Conservation (phyloP, 208 protist species). For the Acanthamoeba lenticulata region DNA sequence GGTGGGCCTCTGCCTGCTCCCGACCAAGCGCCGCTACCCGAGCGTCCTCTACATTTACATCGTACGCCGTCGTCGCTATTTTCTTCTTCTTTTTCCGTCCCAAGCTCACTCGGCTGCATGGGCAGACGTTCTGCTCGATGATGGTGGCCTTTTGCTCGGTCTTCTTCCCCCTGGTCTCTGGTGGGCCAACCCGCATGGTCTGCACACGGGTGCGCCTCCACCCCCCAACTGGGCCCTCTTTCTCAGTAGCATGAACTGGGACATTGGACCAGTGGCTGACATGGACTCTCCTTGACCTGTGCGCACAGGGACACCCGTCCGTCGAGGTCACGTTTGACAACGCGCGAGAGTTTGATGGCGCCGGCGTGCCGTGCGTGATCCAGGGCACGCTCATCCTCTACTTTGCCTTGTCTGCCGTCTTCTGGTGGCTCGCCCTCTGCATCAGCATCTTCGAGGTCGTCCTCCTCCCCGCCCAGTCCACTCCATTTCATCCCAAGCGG, state of each 20-base stretch:
- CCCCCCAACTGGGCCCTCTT: too few relatives aligned
- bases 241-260: too few relatives aligned
- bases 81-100: too few relatives aligned
- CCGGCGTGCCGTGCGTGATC: conserved; percentile 8
- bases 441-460: conserved; percentile 60
- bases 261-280: too few relatives aligned
- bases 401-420: conserved; percentile 44
- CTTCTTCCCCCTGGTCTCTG: conserved; percentile 39
- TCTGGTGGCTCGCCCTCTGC: conserved; percentile 61
- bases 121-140: neutral
- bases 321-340: conserved; percentile 41
- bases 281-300: too few relatives aligned
- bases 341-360: conserved; percentile 6
- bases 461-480: too few relatives aligned
- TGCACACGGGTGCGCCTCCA: conserved; percentile 48
- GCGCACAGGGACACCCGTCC: neutral
- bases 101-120: neutral
- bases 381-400: conserved; percentile 40
- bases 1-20: neutral
- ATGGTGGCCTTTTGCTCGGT: neutral
- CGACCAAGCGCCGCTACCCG: conserved; percentile 21
- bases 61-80: too few relatives aligned
- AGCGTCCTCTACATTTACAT: conserved; percentile 27
- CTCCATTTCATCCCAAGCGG: too few relatives aligned
- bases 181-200: neutral